Evolutionary conservation across 257 asterid species (phyloP).

Genomic region (Solanum chaucha): DNA sequence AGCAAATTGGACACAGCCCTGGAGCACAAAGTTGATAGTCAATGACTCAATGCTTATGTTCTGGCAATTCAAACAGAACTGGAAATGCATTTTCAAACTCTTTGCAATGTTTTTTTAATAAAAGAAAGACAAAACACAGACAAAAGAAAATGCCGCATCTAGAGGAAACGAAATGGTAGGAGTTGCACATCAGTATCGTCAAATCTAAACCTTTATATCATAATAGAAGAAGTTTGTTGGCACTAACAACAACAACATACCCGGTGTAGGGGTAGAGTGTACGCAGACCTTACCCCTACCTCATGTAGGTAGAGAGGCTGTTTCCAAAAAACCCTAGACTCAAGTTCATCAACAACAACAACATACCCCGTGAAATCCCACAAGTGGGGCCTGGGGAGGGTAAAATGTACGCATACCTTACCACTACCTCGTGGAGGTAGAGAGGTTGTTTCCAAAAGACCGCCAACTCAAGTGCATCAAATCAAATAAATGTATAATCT

Average conservation of each 20-base stretch:
- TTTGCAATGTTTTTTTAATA: neutral
- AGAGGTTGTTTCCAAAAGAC: neutral
- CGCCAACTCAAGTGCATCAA: neutral
- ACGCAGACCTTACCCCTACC: neutral
- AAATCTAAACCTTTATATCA: neutral
- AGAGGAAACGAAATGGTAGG: neutral
- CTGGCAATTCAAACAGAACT: neutral
- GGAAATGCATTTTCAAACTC: neutral
- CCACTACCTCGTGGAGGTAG: neutral
- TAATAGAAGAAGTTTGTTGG: neutral
- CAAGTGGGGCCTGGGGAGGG: neutral
- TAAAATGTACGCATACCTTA: neutral
- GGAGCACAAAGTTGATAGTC: neutral
- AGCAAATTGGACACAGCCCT: neutral
- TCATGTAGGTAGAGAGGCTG: neutral
- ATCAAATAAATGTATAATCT: neutral
- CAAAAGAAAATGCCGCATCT: neutral
- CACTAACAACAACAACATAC: neutral
- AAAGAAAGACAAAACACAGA: neutral
- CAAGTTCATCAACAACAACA: neutral
- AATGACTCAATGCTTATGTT: neutral
- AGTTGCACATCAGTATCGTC: neutral
- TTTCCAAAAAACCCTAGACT: neutral
- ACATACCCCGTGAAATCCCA: neutral
- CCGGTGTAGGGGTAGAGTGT: neutral